A percentile compares a stretch with the other conserved stretches of the same genome.
phyloP scores from a whole-genome alignment of 2,329 filamentous ascomycete genomes.

The Epichloe brachyelytri region DNA sequence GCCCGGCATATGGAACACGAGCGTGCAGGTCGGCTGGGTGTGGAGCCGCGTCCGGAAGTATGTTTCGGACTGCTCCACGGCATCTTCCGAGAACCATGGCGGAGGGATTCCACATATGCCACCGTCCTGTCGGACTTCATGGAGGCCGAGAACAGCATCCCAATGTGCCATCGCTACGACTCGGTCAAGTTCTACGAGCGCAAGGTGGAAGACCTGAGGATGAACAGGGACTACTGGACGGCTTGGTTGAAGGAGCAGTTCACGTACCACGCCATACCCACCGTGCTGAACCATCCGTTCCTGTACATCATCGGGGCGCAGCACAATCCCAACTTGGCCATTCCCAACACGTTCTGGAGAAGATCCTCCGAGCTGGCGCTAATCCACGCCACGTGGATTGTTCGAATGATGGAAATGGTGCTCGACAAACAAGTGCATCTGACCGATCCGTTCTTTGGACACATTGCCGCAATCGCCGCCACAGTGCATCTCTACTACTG shows the following conservation, averaged over 20 bases:
- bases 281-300: slow-evolving; percentile 39
- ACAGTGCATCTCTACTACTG: slow-evolving; percentile 42
- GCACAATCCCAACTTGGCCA: slow-evolving; percentile 36
- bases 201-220: slow-evolving; percentile 29
- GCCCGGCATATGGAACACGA: slow-evolving; percentile 36
- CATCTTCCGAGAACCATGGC: slow-evolving; percentile 35
- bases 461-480: slow-evolving; percentile 37
- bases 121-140: slow-evolving; percentile 37
- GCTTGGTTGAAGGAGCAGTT: slow-evolving; percentile 41
- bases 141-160: slow-evolving; percentile 34
- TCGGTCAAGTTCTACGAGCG: slow-evolving; percentile 39
- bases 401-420: slow-evolving; percentile 41
- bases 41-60: slow-evolving; percentile 35
- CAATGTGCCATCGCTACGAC: slow-evolving; percentile 39
- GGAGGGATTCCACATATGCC: slow-evolving; percentile 37
- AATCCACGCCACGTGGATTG: slow-evolving; percentile 40
- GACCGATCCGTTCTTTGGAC: slow-evolving; percentile 38
- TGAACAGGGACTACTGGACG: slow-evolving; percentile 35
- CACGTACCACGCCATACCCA: slow-evolving; percentile 37
- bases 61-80: slow-evolving; percentile 35
- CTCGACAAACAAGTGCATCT: slow-evolving; percentile 34
- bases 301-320: slow-evolving; percentile 39
- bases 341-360: slow-evolving; percentile 41
- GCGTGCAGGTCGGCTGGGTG: slow-evolving; percentile 35
- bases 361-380: slow-evolving; percentile 37